Evolutionary conservation across 2,329 filamentous ascomycete species (phyloP), one percentile per base, ranked within the genome.

Genomic region (Aschersonia sp.): DNA sequence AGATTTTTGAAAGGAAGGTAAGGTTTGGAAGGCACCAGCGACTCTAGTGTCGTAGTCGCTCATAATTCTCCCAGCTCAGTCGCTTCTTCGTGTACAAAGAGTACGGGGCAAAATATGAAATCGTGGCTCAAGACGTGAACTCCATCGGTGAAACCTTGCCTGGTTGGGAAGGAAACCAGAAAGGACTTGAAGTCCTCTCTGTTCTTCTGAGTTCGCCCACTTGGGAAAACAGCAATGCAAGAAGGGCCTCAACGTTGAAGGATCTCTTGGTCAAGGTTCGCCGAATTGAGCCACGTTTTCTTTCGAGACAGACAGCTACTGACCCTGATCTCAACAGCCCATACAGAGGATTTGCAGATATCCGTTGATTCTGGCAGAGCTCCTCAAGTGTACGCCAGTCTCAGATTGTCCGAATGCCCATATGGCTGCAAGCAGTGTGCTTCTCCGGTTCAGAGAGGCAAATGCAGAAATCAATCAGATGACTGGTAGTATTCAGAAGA

Each of bases 261-360:
- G 92, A 97, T 64, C 72, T 97, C 5, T 72, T 97, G 48, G 88
- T 96, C 55, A 97, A 97, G 77, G 88, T 87, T 56, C 53, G 50
- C 44, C 9, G 5, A 14, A 35, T 45, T 31, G 35, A 45, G 29
- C 44, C 5, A 31, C 14, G 11, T 2, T 33, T 7, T 7, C 22
- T 10, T 9, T 11, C 7, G 22, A 22, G 22, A 3, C 22, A 22
- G 22, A 31, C 9, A n/a, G 29, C 11, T 47, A 22, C 37, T 50
- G 39, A 52, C 42, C 12, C 7, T 12, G 33, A 41, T 9, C 22
- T 11, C 33, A 54, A 48, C 47, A 94, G 86, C 92, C 90, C 0
- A 89, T 96, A 22, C 90, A 98, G 64, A 78, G 90, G 48, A 77
- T 96, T 29, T 94, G 87, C 68, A 87, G 85, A 66, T 97, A 97